Evolutionary conservation across 148 eudicot genomes (phyloP).

Genomic region (Chenopodium berlandieri): DNA sequence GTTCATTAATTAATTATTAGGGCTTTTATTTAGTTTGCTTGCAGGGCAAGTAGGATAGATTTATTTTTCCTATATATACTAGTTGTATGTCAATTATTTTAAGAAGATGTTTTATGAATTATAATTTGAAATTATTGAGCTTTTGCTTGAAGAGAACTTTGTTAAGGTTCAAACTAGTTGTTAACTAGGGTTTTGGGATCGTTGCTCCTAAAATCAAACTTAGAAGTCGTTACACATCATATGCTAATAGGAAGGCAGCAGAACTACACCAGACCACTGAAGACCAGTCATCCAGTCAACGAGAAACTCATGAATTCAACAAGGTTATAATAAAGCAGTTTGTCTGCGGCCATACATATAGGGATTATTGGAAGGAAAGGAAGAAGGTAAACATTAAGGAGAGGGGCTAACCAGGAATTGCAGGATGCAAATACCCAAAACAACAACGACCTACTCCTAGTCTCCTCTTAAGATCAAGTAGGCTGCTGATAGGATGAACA

Average conservation of each 20-base stretch:
- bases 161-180: too few species aligned
- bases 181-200: too few species aligned
- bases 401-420: slow-evolving; percentile 80
- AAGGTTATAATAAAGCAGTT: background rate
- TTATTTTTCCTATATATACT: too few species aligned
- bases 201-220: too few species aligned
- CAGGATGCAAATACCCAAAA: slow-evolving; percentile 93
- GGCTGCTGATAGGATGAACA: slow-evolving; percentile 95
- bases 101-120: too few species aligned
- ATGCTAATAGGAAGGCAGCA: background rate
- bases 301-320: background rate
- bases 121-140: too few species aligned
- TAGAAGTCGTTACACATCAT: too few species aligned
- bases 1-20: too few species aligned
- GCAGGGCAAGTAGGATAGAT: too few species aligned
- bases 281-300: background rate
- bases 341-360: background rate
- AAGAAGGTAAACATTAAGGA: background rate
- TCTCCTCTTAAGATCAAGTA: slow-evolving; percentile 92
- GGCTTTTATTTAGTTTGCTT: too few species aligned
- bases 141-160: too few species aligned
- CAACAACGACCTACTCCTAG: slow-evolving; percentile 91
- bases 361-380: background rate
- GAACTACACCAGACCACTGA: background rate
- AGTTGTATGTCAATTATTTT: too few species aligned